A percentile compares a stretch with the other conserved stretches of the same genome.
Conservation (phyloP, 768 basidiomycete genomes). For the Termitomyces heimii region DNA sequence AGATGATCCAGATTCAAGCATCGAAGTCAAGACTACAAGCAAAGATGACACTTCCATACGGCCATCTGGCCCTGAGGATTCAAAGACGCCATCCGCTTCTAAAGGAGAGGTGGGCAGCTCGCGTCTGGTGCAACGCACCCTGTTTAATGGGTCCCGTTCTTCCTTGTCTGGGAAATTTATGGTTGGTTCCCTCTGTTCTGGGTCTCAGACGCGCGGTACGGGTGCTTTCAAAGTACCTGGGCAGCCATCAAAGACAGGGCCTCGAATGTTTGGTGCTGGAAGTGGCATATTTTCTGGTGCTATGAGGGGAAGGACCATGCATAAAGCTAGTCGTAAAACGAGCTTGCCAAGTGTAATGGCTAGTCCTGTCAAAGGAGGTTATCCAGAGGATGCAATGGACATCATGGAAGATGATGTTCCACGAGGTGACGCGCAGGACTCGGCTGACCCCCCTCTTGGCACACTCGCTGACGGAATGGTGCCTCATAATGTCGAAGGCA, state of each 20-base stretch:
- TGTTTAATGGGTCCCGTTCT: conserved; percentile 7
- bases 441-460: conserved; percentile 7
- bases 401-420: conserved; percentile 9
- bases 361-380: conserved; percentile 42
- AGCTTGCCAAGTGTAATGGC: conserved; percentile 40
- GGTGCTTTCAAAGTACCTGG: conserved; percentile 8
- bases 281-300: conserved; percentile 14
- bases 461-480: neutral
- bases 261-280: conserved; percentile 17
- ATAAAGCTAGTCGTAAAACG: conserved; percentile 41
- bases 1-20: conserved; percentile 24
- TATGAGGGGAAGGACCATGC: conserved; percentile 21
- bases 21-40: conserved; percentile 8
- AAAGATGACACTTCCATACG: conserved; percentile 8
- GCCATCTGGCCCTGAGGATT: neutral
- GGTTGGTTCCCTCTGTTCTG: conserved; percentile 10
- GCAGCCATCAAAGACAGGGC: conserved; percentile 2
- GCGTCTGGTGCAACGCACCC: conserved; percentile 4
- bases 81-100: neutral
- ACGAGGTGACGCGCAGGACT: neutral
- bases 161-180: conserved; percentile 6
- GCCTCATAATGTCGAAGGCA: conserved; percentile 18
- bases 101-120: neutral
- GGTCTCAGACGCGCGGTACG: conserved; percentile 12
- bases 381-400: conserved; percentile 13